Evolutionary conservation across 371 early-diverging fungal genomes (phyloP), one percentile per base, ranked within the genome.

Genomic region (Mucor saturninus): DNA sequence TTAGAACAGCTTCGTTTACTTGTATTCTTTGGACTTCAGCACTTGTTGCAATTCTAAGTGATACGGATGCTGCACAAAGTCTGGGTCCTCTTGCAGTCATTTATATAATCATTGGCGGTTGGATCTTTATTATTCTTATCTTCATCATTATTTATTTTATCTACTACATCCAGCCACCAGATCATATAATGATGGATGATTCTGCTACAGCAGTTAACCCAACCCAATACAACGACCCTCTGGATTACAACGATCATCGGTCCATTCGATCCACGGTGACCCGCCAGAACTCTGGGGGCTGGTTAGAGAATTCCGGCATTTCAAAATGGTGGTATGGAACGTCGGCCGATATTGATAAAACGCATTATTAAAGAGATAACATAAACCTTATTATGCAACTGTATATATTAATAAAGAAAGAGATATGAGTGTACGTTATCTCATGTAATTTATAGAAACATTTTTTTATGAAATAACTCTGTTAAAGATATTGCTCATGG

Each of bases 1-100:
- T 83, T 65, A 75, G 85, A 28, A 83, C 85, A 7, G 81, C 78
- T 4, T 86, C 85, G 1, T 85, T 83, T 46, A 76, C 79, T n/a
- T 85, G 83, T 42, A 84, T 86, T 8, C 53, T 85, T 8, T 86
- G 84, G 75, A 84, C 85, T 2, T 83, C 83, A 5, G 69, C 83
- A 1, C 65, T 85, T 3, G 83, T 85, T 1, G 84, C 85, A 2
- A 65, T 85, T 14, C 64, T 86, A 1, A 83, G 84, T 64, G 68
- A 81, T 65, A 64, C 83, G 21, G 56, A 79, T 56, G 68, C 81
- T 54, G 61, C 77, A 38, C 69, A 76, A 59, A 77, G 71, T 45
- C 56, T 81, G 0, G 81, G 83, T 0, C 81, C 83, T 6, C 68
- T 75, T n/a, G 64, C 82, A 8, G 81, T 83, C 9, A 52, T 85